Evolutionary conservation across 805 yeast species (phyloP).

Genomic region (Yueomyces sp.): DNA sequence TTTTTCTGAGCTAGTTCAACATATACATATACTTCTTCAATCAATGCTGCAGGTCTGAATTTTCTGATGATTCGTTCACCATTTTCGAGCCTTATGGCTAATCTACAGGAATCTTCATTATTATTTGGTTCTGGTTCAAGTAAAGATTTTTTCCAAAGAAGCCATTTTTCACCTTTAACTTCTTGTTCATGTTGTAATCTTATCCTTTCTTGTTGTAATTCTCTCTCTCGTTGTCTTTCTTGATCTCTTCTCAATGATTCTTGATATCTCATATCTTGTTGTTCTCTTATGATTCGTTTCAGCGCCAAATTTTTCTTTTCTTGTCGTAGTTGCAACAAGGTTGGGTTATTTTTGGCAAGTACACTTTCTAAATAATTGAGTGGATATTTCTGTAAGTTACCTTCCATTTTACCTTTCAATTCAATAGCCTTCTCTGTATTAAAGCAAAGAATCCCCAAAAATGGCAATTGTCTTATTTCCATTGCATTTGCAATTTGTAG

Average conservation of each 20-base stretch:
- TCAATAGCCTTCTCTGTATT: slow-evolving; percentile 31
- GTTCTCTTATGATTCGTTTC: slow-evolving; percentile 43
- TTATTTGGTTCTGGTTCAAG: slow-evolving; percentile 20
- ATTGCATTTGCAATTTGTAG: slow-evolving; percentile 69
- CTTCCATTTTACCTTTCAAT: slow-evolving; percentile 20
- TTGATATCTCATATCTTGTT: slow-evolving; percentile 70
- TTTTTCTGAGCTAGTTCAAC: slow-evolving; percentile 39
- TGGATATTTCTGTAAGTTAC: slow-evolving; percentile 9
- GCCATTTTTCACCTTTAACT: slow-evolving; percentile 27
- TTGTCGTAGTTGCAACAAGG: slow-evolving; percentile 41
- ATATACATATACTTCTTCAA: slow-evolving; percentile 59
- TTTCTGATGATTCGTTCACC: slow-evolving; percentile 47
- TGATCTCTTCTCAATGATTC: slow-evolving; percentile 58
- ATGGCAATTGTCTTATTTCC: slow-evolving; percentile 65
- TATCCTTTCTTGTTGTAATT: slow-evolving; percentile 23
- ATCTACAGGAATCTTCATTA: slow-evolving; percentile 33
- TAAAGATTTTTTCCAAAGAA: slow-evolving; percentile 32
- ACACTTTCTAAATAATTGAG: slow-evolving; percentile 9
- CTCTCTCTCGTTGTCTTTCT: slow-evolving; percentile 26
- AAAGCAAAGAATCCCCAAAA: slow-evolving; percentile 60
- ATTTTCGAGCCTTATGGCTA: slow-evolving; percentile 54
- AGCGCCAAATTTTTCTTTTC: slow-evolving; percentile 50
- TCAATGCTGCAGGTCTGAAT: slow-evolving; percentile 31
- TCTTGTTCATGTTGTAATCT: slow-evolving; percentile 3
- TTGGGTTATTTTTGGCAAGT: slow-evolving; percentile 16